phyloP scores from a whole-genome alignment of 2,329 filamentous ascomycete species.

The Myriosclerotinia curreyana region DNA sequence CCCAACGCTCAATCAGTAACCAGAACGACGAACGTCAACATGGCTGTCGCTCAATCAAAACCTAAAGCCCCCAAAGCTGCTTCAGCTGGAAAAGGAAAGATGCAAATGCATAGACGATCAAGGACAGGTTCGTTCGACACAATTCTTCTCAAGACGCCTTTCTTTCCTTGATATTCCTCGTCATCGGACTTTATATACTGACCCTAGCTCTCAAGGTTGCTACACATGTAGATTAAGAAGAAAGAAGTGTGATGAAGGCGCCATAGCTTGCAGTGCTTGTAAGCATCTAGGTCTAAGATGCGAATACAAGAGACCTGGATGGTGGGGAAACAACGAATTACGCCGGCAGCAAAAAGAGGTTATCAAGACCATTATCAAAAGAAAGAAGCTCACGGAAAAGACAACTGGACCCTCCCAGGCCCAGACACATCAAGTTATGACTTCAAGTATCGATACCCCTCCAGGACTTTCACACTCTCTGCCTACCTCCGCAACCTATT shows the following conservation, averaged over 20 bases:
- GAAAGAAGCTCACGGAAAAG: constrained; percentile 92
- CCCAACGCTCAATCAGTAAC: constrained; percentile 51
- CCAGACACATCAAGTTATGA: constrained; percentile 50
- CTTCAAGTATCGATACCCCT: constrained; percentile 58
- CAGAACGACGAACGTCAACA: constrained; percentile 42
- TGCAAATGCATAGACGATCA: constrained; percentile 90
- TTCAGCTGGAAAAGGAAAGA: constrained; percentile 62
- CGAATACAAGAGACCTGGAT: constrained; percentile 94
- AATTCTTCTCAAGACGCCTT: constrained; percentile 45
- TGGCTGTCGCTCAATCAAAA: constrained; percentile 62
- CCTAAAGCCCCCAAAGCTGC: constrained; percentile 55
- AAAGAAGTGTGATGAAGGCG: constrained; percentile 68
- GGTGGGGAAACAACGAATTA: constrained; percentile 94
- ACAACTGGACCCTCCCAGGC: constrained; percentile 51
- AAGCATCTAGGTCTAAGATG: constrained; percentile 74
- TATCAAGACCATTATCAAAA: constrained; percentile 97
- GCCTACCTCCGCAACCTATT: constrained; percentile 76
- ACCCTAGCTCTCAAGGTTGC: constrained; percentile 49
- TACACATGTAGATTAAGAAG: constrained; percentile 65
- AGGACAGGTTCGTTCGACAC: constrained; percentile 72
- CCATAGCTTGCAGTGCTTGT: constrained; percentile 62
- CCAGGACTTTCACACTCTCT: constrained; percentile 78
- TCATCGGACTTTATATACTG: constrained; percentile 48
- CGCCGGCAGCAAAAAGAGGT: constrained; percentile 84
- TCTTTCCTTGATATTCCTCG: constrained; percentile 40